Evolutionary conservation across 192 early-diverging fungal genomes (phyloP).

Genomic region (Rhizoclosmatium sp.): DNA sequence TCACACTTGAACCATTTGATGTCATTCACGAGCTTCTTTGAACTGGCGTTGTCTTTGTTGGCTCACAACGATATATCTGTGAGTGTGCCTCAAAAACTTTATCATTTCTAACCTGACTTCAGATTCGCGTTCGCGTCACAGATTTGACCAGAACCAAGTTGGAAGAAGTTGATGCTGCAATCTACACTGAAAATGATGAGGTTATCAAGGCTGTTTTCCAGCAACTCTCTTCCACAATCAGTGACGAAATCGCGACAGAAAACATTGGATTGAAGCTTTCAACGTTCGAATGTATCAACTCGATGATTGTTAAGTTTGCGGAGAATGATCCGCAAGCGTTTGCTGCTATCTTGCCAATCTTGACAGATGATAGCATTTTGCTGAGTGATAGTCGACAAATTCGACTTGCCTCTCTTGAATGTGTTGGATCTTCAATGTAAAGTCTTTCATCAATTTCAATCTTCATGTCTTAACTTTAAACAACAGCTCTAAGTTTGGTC

Average conservation of each 20-base stretch:
- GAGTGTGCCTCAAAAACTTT: too few relatives aligned
- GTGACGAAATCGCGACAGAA: conserved; percentile 39
- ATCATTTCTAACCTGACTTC: too few relatives aligned
- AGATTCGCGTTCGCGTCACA: conserved; percentile 69
- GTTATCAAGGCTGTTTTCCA: conserved; percentile 60
- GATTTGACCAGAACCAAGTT: conserved; percentile 77
- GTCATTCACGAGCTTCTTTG: conserved; percentile 76
- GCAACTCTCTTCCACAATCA: conserved; percentile 50
- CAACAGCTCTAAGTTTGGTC: conserved; percentile 70
- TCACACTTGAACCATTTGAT: conserved; percentile 80
- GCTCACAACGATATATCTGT: conserved; percentile 39
- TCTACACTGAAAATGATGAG: conserved; percentile 52
- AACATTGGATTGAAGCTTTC: conserved; percentile 66
- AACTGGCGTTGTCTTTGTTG: conserved; percentile 69
- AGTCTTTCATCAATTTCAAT: not conserved
- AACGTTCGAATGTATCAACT: conserved; percentile 79
- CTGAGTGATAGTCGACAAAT: conserved; percentile 37
- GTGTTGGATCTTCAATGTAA: conserved; percentile 46
- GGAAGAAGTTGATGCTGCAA: conserved; percentile 54
- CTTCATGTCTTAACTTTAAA: not conserved
- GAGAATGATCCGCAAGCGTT: conserved; percentile 69
- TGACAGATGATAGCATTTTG: conserved; percentile 38
- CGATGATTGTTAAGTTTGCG: conserved; percentile 74
- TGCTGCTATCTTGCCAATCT: conserved; percentile 55
- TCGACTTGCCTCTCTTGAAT: conserved; percentile 55